Evolutionary conservation across 2,329 filamentous ascomycete genomes (phyloP).

Genomic region (Trichophyton simii): DNA sequence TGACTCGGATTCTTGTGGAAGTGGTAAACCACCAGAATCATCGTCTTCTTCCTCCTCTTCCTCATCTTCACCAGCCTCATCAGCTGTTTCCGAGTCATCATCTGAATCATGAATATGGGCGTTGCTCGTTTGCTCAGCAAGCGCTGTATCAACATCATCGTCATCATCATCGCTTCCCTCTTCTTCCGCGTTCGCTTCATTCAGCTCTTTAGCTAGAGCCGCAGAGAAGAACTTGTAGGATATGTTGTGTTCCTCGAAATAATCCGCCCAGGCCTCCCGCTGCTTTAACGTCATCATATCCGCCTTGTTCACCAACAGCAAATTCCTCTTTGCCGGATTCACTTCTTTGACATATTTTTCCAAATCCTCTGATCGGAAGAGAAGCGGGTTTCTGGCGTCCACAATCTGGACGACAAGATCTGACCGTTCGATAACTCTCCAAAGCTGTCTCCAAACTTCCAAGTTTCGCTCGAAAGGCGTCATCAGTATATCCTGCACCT

Average conservation of each 20-base stretch:
- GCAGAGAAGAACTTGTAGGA: conserved; percentile 96
- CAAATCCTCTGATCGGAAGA: conserved; percentile 89
- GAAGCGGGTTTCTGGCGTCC: conserved; percentile 82
- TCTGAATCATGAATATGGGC: background rate
- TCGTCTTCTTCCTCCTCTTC: conserved; percentile 22
- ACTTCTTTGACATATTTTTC: conserved; percentile 92
- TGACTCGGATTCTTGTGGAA: conserved; percentile 19
- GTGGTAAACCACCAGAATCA: conserved; percentile 19
- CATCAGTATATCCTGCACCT: conserved; percentile 89
- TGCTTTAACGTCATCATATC: conserved; percentile 95
- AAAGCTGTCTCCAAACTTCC: conserved; percentile 95
- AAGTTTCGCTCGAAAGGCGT: conserved; percentile 95
- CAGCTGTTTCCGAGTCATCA: conserved; percentile 11
- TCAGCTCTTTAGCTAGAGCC: conserved; percentile 75
- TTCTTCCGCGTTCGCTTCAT: conserved; percentile 52
- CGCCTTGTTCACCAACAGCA: conserved; percentile 93
- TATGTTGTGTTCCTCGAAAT: conserved; percentile 69
- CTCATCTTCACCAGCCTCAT: conserved; percentile 19
- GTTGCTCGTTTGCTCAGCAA: background rate
- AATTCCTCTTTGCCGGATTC: conserved; percentile 72
- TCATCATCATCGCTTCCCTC: conserved; percentile 29
- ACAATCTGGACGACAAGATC: conserved; percentile 97
- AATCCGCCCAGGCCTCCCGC: conserved; percentile 69
- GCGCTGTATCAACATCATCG: conserved; percentile 9
- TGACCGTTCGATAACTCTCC: conserved; percentile 94